Conservation (phyloP, 306 rosid genomes). For the Rosa chinensis region DNA sequence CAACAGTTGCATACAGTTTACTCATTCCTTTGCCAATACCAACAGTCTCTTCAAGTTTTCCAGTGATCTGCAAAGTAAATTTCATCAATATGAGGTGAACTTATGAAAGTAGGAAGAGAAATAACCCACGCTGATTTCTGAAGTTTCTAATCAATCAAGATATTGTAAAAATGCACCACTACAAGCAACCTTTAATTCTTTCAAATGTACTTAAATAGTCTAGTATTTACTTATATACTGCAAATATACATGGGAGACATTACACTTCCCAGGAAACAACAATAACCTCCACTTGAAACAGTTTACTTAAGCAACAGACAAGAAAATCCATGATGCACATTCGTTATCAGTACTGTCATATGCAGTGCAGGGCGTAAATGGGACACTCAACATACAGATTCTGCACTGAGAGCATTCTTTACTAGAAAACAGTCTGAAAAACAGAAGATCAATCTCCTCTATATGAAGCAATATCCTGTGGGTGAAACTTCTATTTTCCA, state of each 20-base stretch:
- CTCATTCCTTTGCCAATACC: slow-evolving; percentile 43
- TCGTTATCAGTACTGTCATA: neutral
- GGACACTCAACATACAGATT: neutral
- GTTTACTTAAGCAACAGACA: neutral
- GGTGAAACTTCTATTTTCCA: neutral
- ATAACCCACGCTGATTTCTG: neutral
- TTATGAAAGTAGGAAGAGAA: neutral
- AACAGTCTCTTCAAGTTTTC: slow-evolving; percentile 39
- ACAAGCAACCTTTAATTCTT: neutral
- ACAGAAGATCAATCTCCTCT: neutral
- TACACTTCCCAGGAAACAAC: neutral
- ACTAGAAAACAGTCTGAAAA: neutral
- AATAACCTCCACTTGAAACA: neutral
- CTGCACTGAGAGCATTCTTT: too few species aligned
- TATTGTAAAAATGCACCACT: slow-evolving; percentile 4
- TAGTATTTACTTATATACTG: neutral
- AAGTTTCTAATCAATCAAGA: neutral
- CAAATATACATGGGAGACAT: neutral
- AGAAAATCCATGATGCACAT: neutral
- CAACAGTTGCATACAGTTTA: slow-evolving; percentile 40
- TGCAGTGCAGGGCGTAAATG: neutral
- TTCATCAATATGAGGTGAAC: neutral
- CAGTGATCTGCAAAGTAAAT: slow-evolving; percentile 28
- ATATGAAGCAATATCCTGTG: neutral
- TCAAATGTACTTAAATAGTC: neutral